phyloP scores from a whole-genome alignment of 1,284 basidiomycete genomes.

The Tremellales sp. region DNA sequence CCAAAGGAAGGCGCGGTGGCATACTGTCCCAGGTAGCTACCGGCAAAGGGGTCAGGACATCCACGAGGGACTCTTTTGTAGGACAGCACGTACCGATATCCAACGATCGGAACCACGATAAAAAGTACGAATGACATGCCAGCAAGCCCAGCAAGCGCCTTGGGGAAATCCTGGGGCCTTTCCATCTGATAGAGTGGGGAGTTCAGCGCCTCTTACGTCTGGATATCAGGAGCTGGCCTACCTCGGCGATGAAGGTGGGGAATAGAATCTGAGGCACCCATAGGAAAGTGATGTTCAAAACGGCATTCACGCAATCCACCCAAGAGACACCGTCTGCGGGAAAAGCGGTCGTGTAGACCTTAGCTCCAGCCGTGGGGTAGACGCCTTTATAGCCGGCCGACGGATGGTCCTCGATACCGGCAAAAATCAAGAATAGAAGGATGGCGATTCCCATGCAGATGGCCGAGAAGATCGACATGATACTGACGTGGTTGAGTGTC shows the following conservation, averaged over 20 bases:
- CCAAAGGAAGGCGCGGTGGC: conserved; percentile 45
- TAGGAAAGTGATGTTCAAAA: conserved; percentile 56
- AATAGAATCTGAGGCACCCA: conserved; percentile 60
- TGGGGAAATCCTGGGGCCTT: conserved; percentile 58
- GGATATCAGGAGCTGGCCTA: too few species aligned
- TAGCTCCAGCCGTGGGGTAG: conserved; percentile 36
- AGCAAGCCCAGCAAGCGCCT: conserved; percentile 51
- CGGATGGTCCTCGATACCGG: conserved; percentile 53
- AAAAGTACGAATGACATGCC: conserved; percentile 60
- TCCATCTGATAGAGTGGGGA: too few species aligned
- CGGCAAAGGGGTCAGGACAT: too few species aligned
- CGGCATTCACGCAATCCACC: conserved; percentile 53
- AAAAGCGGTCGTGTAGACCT: conserved; percentile 32
- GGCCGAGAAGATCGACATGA: conserved; percentile 49
- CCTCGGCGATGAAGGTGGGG: conserved; percentile 51
- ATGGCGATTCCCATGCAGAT: conserved; percentile 59
- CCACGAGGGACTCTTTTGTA: too few species aligned
- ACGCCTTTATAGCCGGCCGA: conserved; percentile 39
- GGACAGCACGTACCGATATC: too few species aligned
- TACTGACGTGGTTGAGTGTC: conserved; percentile 55
- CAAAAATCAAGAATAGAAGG: conserved; percentile 55
- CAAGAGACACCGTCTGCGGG: conserved; percentile 55
- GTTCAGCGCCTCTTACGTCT: too few species aligned
- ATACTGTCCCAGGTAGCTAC: conserved; percentile 41
- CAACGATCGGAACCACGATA: conserved; percentile 59